Conservation (phyloP, 768 basidiomycete species). For the Boletellus sp. region DNA sequence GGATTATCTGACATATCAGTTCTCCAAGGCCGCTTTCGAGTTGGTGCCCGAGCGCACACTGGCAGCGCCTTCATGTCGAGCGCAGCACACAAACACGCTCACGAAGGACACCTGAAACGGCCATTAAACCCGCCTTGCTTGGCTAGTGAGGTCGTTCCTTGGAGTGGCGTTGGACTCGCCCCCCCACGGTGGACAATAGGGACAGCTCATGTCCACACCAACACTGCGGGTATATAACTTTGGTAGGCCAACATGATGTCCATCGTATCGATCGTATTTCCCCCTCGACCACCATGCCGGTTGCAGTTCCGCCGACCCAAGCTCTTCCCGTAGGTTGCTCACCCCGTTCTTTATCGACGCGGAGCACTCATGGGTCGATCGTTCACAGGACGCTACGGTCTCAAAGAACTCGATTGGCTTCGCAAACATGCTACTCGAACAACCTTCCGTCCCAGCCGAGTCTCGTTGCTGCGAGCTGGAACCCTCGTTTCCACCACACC, state of each 20-base stretch:
- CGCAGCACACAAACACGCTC: not conserved
- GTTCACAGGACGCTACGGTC: conserved; percentile 6
- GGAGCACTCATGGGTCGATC: not conserved
- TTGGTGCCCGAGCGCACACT: not conserved
- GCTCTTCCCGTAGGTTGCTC: conserved; percentile 6
- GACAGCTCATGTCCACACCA: conserved; percentile 4
- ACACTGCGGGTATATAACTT: conserved; percentile 11
- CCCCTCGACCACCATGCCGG: conserved; percentile 7
- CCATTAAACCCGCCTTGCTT: not conserved
- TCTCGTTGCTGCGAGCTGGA: not conserved
- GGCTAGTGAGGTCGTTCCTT: not conserved
- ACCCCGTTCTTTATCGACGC: not conserved
- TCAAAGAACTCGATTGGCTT: not conserved
- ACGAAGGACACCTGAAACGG: conserved; percentile 10
- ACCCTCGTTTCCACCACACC: not conserved
- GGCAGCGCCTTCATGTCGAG: not conserved
- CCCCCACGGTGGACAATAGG: conserved; percentile 8
- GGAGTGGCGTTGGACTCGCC: conserved; percentile 5
- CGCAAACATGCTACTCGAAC: not conserved
- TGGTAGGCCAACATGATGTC: not conserved
- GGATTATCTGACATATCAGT: not conserved
- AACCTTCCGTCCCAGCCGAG: not conserved
- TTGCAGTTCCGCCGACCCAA: not conserved
- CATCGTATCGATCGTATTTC: not conserved
- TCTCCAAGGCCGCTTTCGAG: not conserved